Evolutionary conservation across 2,329 filamentous ascomycete genomes (phyloP).

Genomic region (Aurifilum marmelostoma): DNA sequence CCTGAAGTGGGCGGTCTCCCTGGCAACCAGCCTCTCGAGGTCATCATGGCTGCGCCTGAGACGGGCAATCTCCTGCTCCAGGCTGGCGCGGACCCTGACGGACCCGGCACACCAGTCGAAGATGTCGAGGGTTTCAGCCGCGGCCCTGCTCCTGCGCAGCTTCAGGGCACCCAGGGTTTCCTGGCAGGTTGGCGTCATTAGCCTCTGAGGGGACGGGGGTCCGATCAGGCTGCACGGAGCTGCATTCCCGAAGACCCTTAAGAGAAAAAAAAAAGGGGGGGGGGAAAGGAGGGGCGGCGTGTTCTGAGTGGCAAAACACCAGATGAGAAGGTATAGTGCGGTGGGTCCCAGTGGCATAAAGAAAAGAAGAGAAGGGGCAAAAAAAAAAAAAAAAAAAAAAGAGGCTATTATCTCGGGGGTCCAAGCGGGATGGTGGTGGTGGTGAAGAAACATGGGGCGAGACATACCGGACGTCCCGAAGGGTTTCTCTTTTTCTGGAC

Average conservation of each 20-base stretch:
- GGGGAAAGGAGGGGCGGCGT: neutral
- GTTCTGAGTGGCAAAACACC: neutral
- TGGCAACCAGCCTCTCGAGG: constrained; percentile 59
- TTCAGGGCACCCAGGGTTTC: constrained; percentile 71
- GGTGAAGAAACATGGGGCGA: constrained; percentile 3
- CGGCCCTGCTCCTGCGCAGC: constrained; percentile 51
- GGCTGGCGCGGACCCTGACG: constrained; percentile 50
- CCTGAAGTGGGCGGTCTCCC: constrained; percentile 65
- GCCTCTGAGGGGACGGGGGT: neutral
- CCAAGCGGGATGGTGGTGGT: constrained; percentile 10
- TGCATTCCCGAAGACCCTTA: neutral
- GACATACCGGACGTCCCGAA: constrained; percentile 69
- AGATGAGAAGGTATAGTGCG: neutral
- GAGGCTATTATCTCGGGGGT: constrained; percentile 5
- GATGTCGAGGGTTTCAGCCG: constrained; percentile 62
- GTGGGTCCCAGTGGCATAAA: neutral
- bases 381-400: neutral
- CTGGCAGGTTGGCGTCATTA: constrained; percentile 43
- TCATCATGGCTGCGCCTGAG: constrained; percentile 47
- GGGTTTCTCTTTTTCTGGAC: constrained; percentile 67
- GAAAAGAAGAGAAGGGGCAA: no score
- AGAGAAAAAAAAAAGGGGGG: neutral
- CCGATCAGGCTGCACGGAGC: constrained; percentile 5
- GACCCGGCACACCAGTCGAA: constrained; percentile 72
- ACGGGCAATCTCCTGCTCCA: constrained; percentile 47